Conservation (phyloP, 2,329 filamentous ascomycete genomes). For the Fusarium liriodendri region DNA sequence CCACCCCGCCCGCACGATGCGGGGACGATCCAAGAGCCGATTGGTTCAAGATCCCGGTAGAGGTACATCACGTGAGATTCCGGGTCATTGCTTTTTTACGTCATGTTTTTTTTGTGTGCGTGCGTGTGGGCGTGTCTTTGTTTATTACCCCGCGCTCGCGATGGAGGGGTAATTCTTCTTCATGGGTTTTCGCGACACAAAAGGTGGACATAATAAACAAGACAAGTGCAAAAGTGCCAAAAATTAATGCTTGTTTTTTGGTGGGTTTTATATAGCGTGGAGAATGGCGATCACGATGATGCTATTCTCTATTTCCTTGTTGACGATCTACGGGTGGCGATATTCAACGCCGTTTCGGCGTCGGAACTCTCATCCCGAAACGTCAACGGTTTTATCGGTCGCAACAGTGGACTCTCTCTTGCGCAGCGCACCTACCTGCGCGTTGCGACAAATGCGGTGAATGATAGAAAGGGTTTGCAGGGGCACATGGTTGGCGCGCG, state of each 20-base stretch:
- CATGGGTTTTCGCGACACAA: neutral
- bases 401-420: neutral
- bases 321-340: neutral
- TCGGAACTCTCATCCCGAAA: conserved; percentile 2
- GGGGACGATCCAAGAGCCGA: conserved; percentile 28
- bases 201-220: conserved; percentile 18
- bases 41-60: conserved; percentile 12
- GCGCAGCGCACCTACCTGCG: neutral
- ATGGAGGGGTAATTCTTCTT: conserved; percentile 32
- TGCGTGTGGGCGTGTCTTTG: neutral
- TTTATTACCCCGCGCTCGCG: conserved; percentile 37
- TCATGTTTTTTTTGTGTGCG: conserved; percentile 23
- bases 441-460: neutral
- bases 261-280: neutral
- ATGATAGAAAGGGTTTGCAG: neutral
- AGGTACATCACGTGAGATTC: conserved; percentile 13
- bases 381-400: neutral
- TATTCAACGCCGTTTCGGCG: neutral
- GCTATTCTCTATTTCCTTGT: neutral
- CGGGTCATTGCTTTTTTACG: conserved; percentile 30
- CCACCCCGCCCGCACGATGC: conserved; percentile 29
- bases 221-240: neutral
- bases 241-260: neutral
- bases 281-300: neutral
- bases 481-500: neutral